phyloP scores from a whole-genome alignment of 1,284 basidiomycete genomes.

The Pseudozyma tsukubaensis region DNA sequence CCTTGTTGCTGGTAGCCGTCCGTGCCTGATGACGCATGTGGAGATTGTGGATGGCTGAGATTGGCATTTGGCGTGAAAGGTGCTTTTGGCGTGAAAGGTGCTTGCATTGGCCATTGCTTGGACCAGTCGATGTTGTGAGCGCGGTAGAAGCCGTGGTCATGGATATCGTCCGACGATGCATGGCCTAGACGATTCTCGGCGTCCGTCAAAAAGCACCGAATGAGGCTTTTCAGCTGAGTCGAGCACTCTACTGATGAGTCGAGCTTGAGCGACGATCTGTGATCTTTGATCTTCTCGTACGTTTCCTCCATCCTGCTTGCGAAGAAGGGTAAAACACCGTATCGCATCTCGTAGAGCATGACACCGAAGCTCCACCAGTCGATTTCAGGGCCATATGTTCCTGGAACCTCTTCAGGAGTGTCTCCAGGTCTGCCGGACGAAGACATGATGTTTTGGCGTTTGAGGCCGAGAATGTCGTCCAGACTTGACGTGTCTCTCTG shows the following conservation, averaged over 20 bases:
- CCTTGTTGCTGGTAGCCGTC: background rate
- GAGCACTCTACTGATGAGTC: conserved; percentile 41
- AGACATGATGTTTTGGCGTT: conserved; percentile 3
- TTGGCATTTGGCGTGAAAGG: conserved; percentile 60
- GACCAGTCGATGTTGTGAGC: conserved; percentile 54
- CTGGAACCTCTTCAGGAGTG: conserved; percentile 31
- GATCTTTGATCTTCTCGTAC: conserved; percentile 63
- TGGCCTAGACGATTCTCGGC: conserved; percentile 51
- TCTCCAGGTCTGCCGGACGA: background rate
- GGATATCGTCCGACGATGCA: conserved; percentile 46
- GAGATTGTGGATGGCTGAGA: conserved; percentile 27
- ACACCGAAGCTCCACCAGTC: conserved; percentile 68
- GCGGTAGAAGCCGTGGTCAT: conserved; percentile 51
- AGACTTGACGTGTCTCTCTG: conserved; percentile 26
- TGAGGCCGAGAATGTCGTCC: conserved; percentile 31
- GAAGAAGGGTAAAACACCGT: conserved; percentile 63
- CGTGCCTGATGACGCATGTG: conserved; percentile 3
- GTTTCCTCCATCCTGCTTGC: conserved; percentile 61
- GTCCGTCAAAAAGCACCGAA: conserved; percentile 44
- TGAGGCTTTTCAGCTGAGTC: conserved; percentile 31
- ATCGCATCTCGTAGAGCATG: conserved; percentile 67
- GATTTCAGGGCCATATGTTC: conserved; percentile 64
- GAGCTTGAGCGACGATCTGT: conserved; percentile 46
- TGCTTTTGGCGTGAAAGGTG: conserved; percentile 59
- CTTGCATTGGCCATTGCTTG: conserved; percentile 38